These are phyloP conservation scores for Aspergillus transmontanensis DNA, from an alignment of 2,329 filamentous ascomycete genomes.

Conservation along the genomic window DNA sequence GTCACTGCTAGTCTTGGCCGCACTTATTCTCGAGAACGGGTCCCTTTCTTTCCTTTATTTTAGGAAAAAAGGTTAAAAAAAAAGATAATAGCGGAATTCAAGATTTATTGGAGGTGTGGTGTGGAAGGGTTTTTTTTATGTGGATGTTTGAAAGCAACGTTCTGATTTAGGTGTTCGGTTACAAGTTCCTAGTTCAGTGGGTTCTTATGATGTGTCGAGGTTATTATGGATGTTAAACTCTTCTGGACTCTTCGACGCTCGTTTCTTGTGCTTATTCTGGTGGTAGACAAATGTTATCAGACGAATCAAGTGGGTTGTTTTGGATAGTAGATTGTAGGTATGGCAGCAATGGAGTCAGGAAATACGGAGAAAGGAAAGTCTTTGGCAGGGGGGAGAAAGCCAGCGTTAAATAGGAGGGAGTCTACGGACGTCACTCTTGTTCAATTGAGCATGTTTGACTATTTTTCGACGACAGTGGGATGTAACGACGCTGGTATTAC, in stretches of 20 bases:
- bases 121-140: no score
- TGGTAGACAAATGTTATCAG: not conserved
- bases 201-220: not conserved
- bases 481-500: not conserved
- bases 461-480: not conserved
- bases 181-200: not conserved
- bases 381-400: not conserved
- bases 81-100: not conserved
- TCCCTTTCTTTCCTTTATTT: constrained; percentile 11
- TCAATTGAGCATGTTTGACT: not conserved
- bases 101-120: not conserved
- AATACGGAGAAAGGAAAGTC: not conserved
- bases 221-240: not conserved
- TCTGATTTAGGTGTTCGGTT: not conserved
- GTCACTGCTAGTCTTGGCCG: constrained; percentile 6
- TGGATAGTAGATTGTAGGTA: not conserved
- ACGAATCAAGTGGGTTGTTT: not conserved
- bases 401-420: not conserved
- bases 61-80: constrained; percentile 12
- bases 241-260: not conserved
- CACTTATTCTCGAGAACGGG: constrained; percentile 10
- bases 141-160: not conserved
- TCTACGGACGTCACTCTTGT: not conserved
- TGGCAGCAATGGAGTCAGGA: not conserved
- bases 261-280: not conserved